These are phyloP conservation scores for Heritiera littoralis DNA, from an alignment of 345 rosid species.

Conservation along the genomic window DNA sequence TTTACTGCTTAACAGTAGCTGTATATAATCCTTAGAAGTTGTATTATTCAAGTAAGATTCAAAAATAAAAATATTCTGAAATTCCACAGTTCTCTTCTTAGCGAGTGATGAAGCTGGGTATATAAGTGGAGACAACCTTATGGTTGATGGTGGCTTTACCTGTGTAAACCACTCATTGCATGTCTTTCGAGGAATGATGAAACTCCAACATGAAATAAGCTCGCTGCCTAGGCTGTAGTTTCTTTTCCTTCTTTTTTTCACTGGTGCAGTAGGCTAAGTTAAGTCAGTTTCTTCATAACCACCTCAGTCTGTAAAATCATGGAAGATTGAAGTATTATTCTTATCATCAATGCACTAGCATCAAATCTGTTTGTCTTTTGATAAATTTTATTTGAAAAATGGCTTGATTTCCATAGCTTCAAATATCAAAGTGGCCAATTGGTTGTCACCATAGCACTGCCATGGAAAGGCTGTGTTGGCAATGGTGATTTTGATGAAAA, in stretches of 20 bases:
- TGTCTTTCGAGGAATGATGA: constrained; percentile 48
- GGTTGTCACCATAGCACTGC: not conserved
- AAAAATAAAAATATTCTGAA: too few species aligned
- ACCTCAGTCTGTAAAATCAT: not conserved
- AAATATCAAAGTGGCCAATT: too few species aligned
- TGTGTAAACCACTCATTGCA: constrained; percentile 56
- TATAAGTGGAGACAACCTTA: constrained; percentile 75
- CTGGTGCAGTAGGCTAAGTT: not conserved
- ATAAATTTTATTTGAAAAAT: not conserved
- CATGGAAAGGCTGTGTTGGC: not conserved
- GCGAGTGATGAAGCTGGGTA: constrained; percentile 85
- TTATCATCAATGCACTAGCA: not conserved
- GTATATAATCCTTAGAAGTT: too few species aligned
- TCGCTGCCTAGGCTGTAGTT: not conserved
- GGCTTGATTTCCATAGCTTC: not conserved
- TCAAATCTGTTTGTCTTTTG: not conserved
- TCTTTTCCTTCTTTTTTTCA: not conserved
- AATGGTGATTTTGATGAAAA: not conserved
- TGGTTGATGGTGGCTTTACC: constrained; percentile 93
- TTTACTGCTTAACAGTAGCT: too few species aligned
- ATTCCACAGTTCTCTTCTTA: constrained; percentile 78
- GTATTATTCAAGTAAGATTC: too few species aligned
- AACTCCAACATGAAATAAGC: not conserved
- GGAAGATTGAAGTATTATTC: not conserved
- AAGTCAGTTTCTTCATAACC: not conserved